Base-by-base conservation (phyloP, 176 grass and related monocot species). In the Eleusine indica region DNA sequence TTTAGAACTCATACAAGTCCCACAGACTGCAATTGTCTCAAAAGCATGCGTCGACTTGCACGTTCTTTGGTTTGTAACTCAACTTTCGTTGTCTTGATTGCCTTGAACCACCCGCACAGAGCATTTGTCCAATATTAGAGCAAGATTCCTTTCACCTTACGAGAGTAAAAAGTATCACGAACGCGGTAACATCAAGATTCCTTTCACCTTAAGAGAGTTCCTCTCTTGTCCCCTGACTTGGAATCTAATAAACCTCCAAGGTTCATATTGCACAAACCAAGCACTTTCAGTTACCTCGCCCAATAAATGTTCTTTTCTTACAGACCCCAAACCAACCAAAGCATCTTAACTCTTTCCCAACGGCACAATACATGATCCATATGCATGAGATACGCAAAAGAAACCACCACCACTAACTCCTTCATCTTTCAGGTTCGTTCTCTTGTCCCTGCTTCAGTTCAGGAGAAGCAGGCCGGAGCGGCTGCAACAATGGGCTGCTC, bases 401-500 rank as follows among this genome's bases (percentile, higher is more conserved):
- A 18, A 58, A 69, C 79, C 67, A 32, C 43, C 29, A 42, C 43
- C 29, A 42, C 49, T 58, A 22, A 35, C 49, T 35, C 11, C 3
- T 16, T 35, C 15, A 28, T 4, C 18, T 2, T 21, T 8, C 57
- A 60, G 61, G 22, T 64, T 63, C 60, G 22, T 64, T 18, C 60
- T 10, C 49, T 1, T 7, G 18, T 47, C 68, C 77, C 19, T 70
- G 41, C 56, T 52, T 43, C 22, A 6, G 61, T 8, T 17, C 74
- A 7, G 54, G 19, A 29, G 19, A 30, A 39, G 74, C 4, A n/a
- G 61, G 16, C 29, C 17, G 32, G 10, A 13, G 47, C 30, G 4
- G 66, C 49, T 11, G 67, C 80, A 16, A 98, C 77, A 22, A 98
- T 98, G 96, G 96, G 96, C 52, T 98, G 93, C 87, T 93, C 89